Evolutionary conservation across 352 stramenopile genomes (phyloP).

Genomic region (Globisporangium abappressorium): DNA sequence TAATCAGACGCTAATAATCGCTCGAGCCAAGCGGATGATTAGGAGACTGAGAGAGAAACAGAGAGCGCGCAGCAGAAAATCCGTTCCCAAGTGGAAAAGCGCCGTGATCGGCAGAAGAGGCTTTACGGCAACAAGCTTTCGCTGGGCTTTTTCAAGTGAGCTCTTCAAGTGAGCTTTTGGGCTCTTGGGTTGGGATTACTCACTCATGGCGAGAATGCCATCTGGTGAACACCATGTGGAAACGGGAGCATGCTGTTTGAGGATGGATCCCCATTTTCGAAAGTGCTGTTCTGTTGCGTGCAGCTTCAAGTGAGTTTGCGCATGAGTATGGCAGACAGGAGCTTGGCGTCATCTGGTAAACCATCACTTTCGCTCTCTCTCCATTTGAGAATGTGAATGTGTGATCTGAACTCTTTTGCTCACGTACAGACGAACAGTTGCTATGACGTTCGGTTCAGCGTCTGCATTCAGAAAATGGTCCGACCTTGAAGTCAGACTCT

Average conservation of each 20-base stretch:
- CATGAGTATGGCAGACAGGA: too few species aligned
- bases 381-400: background rate
- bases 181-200: too few species aligned
- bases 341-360: too few species aligned
- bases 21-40: background rate
- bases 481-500: conserved; percentile 11
- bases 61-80: background rate
- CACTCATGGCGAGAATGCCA: too few species aligned
- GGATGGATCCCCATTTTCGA: too few species aligned
- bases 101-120: background rate
- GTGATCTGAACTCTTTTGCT: background rate
- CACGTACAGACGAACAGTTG: background rate
- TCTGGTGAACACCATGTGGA: background rate
- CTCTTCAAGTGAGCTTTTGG: too few species aligned
- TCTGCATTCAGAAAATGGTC: background rate
- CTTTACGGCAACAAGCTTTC: background rate
- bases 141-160: background rate
- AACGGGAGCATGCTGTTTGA: too few species aligned
- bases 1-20: background rate
- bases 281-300: too few species aligned
- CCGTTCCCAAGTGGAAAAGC: background rate
- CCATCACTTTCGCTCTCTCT: too few species aligned
- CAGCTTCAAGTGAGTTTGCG: too few species aligned
- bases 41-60: background rate
- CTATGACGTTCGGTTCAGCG: background rate